phyloP scores from a whole-genome alignment of 2,329 filamentous ascomycete species.

The Trichoderma koningii region DNA sequence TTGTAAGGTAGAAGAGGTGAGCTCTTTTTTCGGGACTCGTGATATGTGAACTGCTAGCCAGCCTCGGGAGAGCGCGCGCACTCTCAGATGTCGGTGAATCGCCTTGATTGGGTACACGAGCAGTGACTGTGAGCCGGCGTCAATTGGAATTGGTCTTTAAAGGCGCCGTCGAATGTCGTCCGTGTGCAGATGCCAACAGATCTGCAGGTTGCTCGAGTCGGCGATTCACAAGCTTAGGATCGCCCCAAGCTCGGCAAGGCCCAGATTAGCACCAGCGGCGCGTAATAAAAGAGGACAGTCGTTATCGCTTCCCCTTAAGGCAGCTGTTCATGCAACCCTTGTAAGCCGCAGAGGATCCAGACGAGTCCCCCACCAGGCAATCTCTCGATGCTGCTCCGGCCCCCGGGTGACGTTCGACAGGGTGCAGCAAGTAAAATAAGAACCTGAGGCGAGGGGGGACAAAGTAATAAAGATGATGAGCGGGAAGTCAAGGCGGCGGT shows the following conservation, averaged over 20 bases:
- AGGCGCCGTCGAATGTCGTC: background rate
- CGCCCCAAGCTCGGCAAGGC: background rate
- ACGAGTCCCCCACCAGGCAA: constrained; percentile 20
- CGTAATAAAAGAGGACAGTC: constrained; percentile 12
- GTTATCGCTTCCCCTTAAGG: constrained; percentile 23
- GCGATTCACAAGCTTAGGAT: constrained; percentile 11
- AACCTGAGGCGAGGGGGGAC: background rate
- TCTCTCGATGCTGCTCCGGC: constrained; percentile 14
- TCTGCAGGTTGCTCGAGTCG: background rate
- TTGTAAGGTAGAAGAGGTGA: background rate
- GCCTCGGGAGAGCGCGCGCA: background rate
- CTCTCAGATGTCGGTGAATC: constrained; percentile 1
- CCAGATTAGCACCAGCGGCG: background rate
- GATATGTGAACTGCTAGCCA: background rate
- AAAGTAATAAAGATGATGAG: background rate
- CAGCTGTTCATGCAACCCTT: constrained; percentile 24
- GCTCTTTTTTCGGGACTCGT: background rate
- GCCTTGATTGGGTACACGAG: background rate
- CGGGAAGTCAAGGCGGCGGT: background rate
- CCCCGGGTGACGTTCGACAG: constrained; percentile 16
- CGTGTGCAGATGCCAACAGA: background rate
- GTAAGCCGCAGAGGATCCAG: constrained; percentile 4
- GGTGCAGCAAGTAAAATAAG: background rate
- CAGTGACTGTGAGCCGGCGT: background rate
- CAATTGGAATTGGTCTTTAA: background rate